These are phyloP conservation scores for Candida adriatica DNA, from an alignment of 805 yeast genomes.

Conservation along the genomic window DNA sequence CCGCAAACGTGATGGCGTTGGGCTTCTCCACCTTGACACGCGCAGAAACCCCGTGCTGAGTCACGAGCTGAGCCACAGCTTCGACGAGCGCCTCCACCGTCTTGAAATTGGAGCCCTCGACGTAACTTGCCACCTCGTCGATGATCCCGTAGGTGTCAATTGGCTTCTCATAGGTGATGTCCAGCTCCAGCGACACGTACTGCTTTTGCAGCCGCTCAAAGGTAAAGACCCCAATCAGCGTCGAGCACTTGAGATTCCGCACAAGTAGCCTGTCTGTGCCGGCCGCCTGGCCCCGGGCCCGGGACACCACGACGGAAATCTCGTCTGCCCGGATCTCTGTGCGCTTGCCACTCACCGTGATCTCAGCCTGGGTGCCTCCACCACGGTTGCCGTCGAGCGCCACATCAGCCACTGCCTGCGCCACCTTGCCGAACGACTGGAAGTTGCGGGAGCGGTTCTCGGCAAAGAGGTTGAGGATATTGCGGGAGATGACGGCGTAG, in stretches of 20 bases:
- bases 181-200: slow-evolving; percentile 54
- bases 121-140: slow-evolving; percentile 45
- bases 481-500: slow-evolving; percentile 76
- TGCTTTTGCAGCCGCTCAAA: slow-evolving; percentile 83
- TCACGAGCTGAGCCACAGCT: slow-evolving; percentile 55
- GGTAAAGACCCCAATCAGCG: slow-evolving; percentile 90
- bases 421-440: slow-evolving; percentile 32
- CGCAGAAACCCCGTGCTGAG: slow-evolving; percentile 38
- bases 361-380: slow-evolving; percentile 39
- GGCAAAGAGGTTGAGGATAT: slow-evolving; percentile 47
- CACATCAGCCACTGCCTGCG: slow-evolving; percentile 38
- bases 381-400: slow-evolving; percentile 39
- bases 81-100: slow-evolving; percentile 91
- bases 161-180: slow-evolving; percentile 28
- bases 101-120: slow-evolving; percentile 75
- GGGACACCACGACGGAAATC: slow-evolving; percentile 34
- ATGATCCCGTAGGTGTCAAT: slow-evolving; percentile 33
- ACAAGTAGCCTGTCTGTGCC: slow-evolving; percentile 30
- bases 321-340: slow-evolving; percentile 53
- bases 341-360: slow-evolving; percentile 39
- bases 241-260: slow-evolving; percentile 48
- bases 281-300: slow-evolving; percentile 22
- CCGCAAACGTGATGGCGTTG: slow-evolving; percentile 78
- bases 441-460: slow-evolving; percentile 30
- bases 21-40: slow-evolving; percentile 79